Evolutionary conservation across 208 protist species (phyloP).

Genomic region (Leishmania turanica): DNA sequence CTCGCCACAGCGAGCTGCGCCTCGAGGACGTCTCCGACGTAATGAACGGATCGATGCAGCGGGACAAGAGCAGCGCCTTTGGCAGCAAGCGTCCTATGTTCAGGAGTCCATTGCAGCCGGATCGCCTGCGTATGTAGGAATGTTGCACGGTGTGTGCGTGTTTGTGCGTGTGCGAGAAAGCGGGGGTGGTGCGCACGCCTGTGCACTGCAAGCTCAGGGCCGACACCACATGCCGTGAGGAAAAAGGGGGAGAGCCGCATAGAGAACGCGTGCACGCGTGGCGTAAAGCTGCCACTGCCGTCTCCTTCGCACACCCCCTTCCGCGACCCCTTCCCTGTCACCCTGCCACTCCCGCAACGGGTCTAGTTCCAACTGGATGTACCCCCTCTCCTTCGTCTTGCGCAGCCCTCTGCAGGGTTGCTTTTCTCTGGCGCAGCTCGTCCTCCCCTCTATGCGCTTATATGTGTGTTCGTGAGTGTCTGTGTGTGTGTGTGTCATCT

Average conservation of each 20-base stretch:
- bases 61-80: conserved; percentile 15
- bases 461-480: too few species aligned
- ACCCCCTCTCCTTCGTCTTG: not conserved
- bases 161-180: not conserved
- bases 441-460: not conserved
- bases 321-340: not conserved
- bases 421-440: not conserved
- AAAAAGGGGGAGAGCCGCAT: not conserved
- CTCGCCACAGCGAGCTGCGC: conserved; percentile 7
- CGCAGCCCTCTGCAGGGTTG: not conserved
- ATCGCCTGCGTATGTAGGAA: conserved; percentile 4
- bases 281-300: not conserved
- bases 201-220: not conserved
- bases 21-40: conserved; percentile 26
- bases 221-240: not conserved
- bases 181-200: not conserved
- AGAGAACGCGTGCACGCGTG: not conserved
- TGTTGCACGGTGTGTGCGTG: not conserved
- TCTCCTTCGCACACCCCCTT: not conserved
- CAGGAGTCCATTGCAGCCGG: not conserved
- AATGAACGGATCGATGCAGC: not conserved
- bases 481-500: too few species aligned
- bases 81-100: conserved; percentile 30
- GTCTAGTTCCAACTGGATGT: too few species aligned
- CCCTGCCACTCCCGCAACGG: not conserved